Base-by-base conservation (phyloP, 73 alveolate species). In the Paramecium octaurelia region DNA sequence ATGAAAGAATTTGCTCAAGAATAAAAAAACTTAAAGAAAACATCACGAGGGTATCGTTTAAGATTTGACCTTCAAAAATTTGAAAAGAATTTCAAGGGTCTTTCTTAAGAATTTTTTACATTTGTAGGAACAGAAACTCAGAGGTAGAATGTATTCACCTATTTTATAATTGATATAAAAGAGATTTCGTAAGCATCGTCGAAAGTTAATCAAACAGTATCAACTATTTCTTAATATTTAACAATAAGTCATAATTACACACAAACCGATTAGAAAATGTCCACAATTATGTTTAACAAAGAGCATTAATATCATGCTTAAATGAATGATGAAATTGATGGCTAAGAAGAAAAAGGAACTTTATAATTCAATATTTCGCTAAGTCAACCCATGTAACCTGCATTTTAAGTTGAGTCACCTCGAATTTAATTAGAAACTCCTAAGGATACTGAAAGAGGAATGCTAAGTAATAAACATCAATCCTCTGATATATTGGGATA, bases 391-490 rank as follows among this genome's bases (percentile, higher is more conserved):
- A 27, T 34, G 46, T 27, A 64, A 80, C 57, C 57, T 44, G 24
- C 31, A 6, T 80, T 80, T 44, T 80, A 40, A 9, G 18, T 48
- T 1, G 91, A 80, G 10, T 80, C 91, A 2, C 91, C 91, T 10
- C 44, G 91, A 46, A 80, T 80, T 10, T 24, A n/a, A 43, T 21
- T 80, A 12, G 91, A 80, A 14, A 44, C 91, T 10, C 91, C 91
- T 2, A 80, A 80, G 48, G 91, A 80, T n/a, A 80, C 91, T 0
- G 91, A 42, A 18, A 40, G 91, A 80, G 46, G 42, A 23, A 23
- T 80, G 91, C 1, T 73, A 38, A 35, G 24, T 5, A 38, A 18
- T 73, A 36, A 73, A 3, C 6, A 54, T 54, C 2, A 54, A n/a
- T 54, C 36, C 9, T 54, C 6, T 4, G 69, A 54, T 18, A 0